These are phyloP conservation scores for Candida sonorensis DNA, from an alignment of 805 yeast genomes.

Conservation along the genomic window DNA sequence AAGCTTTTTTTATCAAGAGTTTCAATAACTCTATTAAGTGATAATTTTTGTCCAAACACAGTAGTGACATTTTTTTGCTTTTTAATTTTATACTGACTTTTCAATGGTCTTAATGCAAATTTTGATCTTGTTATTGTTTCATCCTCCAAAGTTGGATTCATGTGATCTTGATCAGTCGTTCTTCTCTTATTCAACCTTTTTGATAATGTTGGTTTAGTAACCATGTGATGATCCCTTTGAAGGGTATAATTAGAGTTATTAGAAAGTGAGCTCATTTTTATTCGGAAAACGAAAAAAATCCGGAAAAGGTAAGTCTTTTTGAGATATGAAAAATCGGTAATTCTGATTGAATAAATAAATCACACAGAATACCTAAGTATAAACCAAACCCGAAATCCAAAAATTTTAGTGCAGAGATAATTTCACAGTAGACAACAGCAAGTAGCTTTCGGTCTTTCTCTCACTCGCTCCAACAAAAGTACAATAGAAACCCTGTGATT, in stretches of 20 bases:
- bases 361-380: too few species aligned
- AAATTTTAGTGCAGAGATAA: too few species aligned
- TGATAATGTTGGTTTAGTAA: constrained; percentile 10
- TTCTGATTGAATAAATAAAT: too few species aligned
- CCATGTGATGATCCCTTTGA: constrained; percentile 8
- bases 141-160: background rate
- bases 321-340: too few species aligned
- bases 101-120: constrained; percentile 5
- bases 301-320: too few species aligned
- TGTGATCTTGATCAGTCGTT: constrained; percentile 7
- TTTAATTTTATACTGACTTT: constrained; percentile 23
- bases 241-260: constrained; percentile 6
- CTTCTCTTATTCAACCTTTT: constrained; percentile 15
- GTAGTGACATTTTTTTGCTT: constrained; percentile 31
- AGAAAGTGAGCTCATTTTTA: constrained; percentile 7
- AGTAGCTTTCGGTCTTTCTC: too few species aligned
- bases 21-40: constrained; percentile 60
- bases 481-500: too few species aligned
- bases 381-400: too few species aligned
- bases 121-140: constrained; percentile 1
- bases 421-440: too few species aligned
- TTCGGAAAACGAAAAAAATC: too few species aligned
- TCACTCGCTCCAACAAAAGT: too few species aligned
- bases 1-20: constrained; percentile 54
- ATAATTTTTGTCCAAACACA: constrained; percentile 52